A percentile compares a stretch with the other conserved stretches of the same genome.
phyloP scores from a whole-genome alignment of 2,329 filamentous ascomycete species.

The Penicillium decumbens region DNA sequence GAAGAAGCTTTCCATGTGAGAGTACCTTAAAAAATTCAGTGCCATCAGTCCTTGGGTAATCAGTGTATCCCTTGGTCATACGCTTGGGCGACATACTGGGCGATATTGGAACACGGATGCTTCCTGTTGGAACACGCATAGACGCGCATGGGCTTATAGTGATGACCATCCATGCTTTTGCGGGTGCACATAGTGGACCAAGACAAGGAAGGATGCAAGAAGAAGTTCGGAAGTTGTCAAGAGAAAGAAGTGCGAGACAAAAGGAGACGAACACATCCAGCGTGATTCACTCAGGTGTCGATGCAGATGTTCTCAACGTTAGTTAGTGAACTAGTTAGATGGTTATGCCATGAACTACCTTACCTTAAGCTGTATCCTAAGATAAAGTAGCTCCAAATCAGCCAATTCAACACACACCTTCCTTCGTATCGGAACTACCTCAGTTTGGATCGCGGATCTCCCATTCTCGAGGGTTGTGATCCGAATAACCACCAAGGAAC shows the following conservation, averaged over 20 bases:
- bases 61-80: neutral
- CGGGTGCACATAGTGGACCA: neutral
- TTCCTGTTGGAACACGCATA: neutral
- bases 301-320: neutral
- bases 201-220: neutral
- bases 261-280: neutral
- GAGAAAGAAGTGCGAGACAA: neutral
- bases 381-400: neutral
- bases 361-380: neutral
- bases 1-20: neutral
- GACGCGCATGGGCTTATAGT: neutral
- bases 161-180: neutral
- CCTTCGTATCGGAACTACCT: neutral
- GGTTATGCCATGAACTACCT: too few relatives aligned
- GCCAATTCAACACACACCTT: neutral
- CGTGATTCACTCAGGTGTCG: neutral
- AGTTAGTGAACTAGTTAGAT: too few relatives aligned
- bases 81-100: neutral
- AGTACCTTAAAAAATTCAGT: neutral
- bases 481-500: neutral
- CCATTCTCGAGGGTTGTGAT: neutral
- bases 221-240: neutral
- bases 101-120: neutral
- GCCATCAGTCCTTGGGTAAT: neutral
- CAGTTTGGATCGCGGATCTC: neutral